A percentile compares a stretch with the other conserved stretches of the same genome.
Conservation (phyloP, 2,329 filamentous ascomycete species). For the Pseudocercospora macadamiae region DNA sequence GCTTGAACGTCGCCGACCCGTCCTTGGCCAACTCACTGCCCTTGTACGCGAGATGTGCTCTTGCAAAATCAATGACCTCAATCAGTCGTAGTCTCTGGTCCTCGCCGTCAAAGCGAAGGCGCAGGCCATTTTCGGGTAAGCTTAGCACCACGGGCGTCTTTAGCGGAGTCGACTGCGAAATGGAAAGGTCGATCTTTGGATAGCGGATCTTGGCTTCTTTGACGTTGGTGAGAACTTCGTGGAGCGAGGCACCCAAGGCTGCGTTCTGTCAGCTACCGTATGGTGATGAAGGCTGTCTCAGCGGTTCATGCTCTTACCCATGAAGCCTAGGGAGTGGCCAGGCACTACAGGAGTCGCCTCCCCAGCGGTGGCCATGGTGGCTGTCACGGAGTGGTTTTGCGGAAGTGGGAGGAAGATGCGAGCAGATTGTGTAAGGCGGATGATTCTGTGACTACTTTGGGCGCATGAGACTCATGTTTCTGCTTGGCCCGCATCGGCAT, state of each 20-base stretch:
- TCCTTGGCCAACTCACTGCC: slow-evolving; percentile 75
- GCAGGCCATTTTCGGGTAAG: slow-evolving; percentile 82
- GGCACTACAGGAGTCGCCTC: slow-evolving; percentile 28
- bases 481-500: slow-evolving; percentile 4
- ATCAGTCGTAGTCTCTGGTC: slow-evolving; percentile 90
- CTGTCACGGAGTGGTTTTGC: too few relatives aligned
- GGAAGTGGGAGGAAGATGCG: background rate
- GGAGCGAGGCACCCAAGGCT: slow-evolving; percentile 89
- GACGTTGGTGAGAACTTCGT: slow-evolving; percentile 83
- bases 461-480: slow-evolving; percentile 5
- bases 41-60: slow-evolving; percentile 81
- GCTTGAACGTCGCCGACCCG: slow-evolving; percentile 38
- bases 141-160: slow-evolving; percentile 72
- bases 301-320: slow-evolving; percentile 36
- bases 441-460: background rate
- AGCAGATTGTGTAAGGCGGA: slow-evolving; percentile 1
- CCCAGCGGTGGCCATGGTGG: slow-evolving; percentile 5
- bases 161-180: slow-evolving; percentile 75
- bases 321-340: slow-evolving; percentile 42
- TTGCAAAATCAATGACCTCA: slow-evolving; percentile 87
- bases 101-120: slow-evolving; percentile 88
- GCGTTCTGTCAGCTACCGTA: slow-evolving; percentile 18
- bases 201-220: slow-evolving; percentile 85
- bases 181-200: slow-evolving; percentile 79
- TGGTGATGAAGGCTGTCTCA: background rate